phyloP scores from a whole-genome alignment of 2,329 filamentous ascomycete genomes.

The Talaromyces sp. region DNA sequence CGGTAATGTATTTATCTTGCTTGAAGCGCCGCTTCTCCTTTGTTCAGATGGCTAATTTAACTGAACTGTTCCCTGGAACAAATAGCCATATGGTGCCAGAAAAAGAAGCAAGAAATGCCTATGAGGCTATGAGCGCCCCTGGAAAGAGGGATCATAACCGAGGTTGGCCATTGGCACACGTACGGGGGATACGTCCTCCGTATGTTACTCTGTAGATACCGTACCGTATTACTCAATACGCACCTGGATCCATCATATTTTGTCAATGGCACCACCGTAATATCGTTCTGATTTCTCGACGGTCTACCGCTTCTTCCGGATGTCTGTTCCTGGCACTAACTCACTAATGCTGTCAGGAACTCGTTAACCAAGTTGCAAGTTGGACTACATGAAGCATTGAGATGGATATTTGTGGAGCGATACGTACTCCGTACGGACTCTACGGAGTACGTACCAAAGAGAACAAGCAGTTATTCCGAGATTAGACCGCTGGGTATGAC shows the following conservation, averaged over 20 bases:
- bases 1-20: neutral
- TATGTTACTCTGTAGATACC: neutral
- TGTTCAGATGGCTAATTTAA: neutral
- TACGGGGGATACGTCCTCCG: neutral
- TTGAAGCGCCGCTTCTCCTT: neutral
- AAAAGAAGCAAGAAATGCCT: neutral
- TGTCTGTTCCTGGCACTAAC: neutral
- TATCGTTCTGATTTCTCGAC: neutral
- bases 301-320: neutral
- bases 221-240: neutral
- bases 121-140: neutral
- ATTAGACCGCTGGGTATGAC: conserved; percentile 2
- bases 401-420: neutral
- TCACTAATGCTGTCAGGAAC: neutral
- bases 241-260: neutral
- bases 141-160: neutral
- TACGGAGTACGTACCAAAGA: neutral
- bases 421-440: neutral
- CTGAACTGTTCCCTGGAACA: neutral
- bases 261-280: neutral
- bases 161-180: neutral
- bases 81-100: neutral
- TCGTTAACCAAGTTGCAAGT: neutral
- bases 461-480: neutral
- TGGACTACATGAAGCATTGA: neutral